A percentile compares a stretch with the other conserved stretches of the same genome.
phyloP scores from a whole-genome alignment of 192 early-diverging fungal species.

The Neocallimastix lanati region DNA sequence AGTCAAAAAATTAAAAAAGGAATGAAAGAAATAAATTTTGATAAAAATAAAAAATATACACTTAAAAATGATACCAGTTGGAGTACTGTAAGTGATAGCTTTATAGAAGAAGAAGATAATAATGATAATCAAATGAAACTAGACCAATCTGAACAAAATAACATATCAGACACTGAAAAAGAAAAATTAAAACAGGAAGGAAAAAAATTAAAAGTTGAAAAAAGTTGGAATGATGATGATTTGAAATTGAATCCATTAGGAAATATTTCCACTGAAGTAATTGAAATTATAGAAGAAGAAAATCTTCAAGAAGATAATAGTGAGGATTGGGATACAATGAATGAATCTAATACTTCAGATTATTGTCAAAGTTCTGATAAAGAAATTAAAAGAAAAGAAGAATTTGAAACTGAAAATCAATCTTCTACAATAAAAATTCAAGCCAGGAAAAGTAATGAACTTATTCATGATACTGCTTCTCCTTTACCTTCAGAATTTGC shows the following conservation, averaged over 20 bases:
- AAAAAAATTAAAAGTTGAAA: too few species aligned
- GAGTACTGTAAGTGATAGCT: background rate
- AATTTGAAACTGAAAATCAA: background rate
- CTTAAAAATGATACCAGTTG: background rate
- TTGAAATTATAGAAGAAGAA: background rate
- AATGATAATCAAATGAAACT: background rate
- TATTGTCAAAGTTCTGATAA: background rate
- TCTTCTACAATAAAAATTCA: background rate
- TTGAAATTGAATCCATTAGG: background rate
- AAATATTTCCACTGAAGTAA: background rate
- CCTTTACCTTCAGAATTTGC: background rate
- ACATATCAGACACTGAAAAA: background rate
- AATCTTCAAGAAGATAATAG: background rate
- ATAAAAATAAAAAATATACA: too few species aligned
- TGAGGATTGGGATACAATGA: background rate
- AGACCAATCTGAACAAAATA: background rate
- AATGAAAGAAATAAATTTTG: too few species aligned
- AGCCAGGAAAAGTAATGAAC: background rate
- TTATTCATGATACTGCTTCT: background rate
- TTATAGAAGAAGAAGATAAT: background rate
- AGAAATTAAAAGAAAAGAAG: background rate
- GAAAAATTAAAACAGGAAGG: background rate
- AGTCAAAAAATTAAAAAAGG: too few species aligned
- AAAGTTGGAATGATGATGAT: background rate
- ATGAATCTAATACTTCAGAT: background rate